Evolutionary conservation across 257 asterid genomes (phyloP).

Genomic region (Capsicum baccatum): DNA sequence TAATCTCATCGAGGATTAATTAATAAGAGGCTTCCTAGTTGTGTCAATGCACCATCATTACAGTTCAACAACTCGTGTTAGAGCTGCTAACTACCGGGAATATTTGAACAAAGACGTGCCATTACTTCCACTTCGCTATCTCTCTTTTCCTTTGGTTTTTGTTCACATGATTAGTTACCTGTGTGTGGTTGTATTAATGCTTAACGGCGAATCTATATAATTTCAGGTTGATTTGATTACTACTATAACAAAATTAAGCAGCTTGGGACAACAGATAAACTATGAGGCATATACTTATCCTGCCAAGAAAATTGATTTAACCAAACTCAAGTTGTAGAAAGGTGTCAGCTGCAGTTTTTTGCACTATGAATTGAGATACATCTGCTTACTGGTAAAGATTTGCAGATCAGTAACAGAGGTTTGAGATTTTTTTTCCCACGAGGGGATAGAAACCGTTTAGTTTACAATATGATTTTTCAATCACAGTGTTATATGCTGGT

Average conservation of each 20-base stretch:
- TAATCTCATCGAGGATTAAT: too few species aligned
- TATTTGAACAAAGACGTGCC: not conserved
- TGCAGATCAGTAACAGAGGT: not conserved
- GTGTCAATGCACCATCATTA: not conserved
- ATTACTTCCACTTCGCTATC: not conserved
- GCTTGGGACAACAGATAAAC: slow-evolving; percentile 88
- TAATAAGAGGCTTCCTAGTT: not conserved
- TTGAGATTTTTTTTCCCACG: not conserved
- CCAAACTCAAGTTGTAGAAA: slow-evolving; percentile 82
- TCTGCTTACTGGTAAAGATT: not conserved
- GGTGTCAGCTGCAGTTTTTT: slow-evolving; percentile 24
- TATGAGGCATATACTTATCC: slow-evolving; percentile 91
- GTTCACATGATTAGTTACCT: not conserved
- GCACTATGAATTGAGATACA: not conserved
- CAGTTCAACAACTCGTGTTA: not conserved
- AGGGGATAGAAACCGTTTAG: not conserved
- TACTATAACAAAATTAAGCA: slow-evolving; percentile 72
- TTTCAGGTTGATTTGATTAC: slow-evolving; percentile 94
- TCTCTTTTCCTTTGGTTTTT: not conserved
- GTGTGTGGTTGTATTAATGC: too few species aligned
- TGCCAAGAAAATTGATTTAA: slow-evolving; percentile 54
- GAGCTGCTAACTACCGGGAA: not conserved
- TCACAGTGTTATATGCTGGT: not conserved
- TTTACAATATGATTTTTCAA: not conserved
- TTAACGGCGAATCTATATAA: not conserved